Percentiles rank a stretch among this genome's conserved stretches.
Evolutionary conservation across 345 rosid genomes (phyloP).

Genomic region (Eucalyptus albens): DNA sequence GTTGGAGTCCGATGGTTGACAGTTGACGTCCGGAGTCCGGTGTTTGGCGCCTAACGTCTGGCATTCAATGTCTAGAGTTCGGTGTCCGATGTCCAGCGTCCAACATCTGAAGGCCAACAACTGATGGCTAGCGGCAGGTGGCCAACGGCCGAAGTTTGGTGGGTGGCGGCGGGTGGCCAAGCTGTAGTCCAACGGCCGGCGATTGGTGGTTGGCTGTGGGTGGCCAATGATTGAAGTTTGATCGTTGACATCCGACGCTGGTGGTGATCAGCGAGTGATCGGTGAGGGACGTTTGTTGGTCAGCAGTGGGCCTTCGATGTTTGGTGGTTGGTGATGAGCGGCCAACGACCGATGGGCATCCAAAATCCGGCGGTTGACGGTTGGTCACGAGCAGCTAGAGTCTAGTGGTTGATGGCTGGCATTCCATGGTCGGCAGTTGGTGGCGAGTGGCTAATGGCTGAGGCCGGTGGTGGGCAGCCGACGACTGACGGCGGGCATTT

Average conservation of each 20-base stretch:
- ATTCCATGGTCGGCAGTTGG: rapidly evolving
- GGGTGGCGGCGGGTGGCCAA: no score
- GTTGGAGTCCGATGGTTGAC: no score
- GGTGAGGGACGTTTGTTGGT: no score
- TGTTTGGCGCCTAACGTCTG: rapidly evolving
- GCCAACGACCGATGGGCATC: no score
- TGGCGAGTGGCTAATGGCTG: rapidly evolving
- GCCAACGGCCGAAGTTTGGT: rapidly evolving
- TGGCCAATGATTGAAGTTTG: rapidly evolving
- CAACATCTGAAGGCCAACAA: no score
- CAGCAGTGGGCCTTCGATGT: rapidly evolving
- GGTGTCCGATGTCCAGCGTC: rapidly evolving
- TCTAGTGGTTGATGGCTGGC: rapidly evolving
- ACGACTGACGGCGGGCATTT: rapidly evolving
- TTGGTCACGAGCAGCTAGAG: rapidly evolving
- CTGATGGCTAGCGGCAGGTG: no score
- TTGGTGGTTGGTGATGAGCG: no score
- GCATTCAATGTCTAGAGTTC: rapidly evolving
- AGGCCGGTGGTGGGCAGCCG: rapidly evolving
- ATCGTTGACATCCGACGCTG: rapidly evolving
- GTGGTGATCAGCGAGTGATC: rapidly evolving
- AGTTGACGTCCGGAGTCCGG: rapidly evolving
- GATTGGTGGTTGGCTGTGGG: rapidly evolving
- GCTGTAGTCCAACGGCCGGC: rapidly evolving
- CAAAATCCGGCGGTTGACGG: rapidly evolving